phyloP scores from a whole-genome alignment of 257 asterid genomes.

The Lithospermum erythrorhizon region DNA sequence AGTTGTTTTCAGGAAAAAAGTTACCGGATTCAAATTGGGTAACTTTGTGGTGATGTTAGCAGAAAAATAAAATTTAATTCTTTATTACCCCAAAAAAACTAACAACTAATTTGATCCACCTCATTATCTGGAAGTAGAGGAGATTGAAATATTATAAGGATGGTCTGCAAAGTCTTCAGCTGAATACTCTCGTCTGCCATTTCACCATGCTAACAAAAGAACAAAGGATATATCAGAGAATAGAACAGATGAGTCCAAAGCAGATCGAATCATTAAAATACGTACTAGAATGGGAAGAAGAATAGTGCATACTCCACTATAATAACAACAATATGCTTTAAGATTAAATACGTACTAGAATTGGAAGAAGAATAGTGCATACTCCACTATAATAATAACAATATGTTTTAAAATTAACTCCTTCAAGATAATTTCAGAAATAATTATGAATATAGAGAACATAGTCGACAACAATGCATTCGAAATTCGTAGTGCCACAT shows the following conservation, averaged over 20 bases:
- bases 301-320: not conserved
- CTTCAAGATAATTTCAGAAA: no score
- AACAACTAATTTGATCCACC: conserved; percentile 28
- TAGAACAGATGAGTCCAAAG: not conserved
- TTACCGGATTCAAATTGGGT: not conserved
- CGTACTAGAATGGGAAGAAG: not conserved
- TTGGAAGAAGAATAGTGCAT: not conserved
- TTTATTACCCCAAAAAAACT: not conserved
- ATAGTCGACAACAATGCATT: not conserved
- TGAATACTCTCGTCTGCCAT: conserved; percentile 92
- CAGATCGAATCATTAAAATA: not conserved
- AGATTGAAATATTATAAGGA: conserved; percentile 83
- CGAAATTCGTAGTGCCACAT: not conserved
- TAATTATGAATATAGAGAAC: not conserved
- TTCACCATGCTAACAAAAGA: conserved; percentile 71
- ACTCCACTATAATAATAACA: not conserved
- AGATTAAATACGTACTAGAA: not conserved
- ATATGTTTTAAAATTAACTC: no score
- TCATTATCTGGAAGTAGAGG: conserved; percentile 83
- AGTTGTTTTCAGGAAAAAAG: not conserved
- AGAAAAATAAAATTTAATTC: no score
- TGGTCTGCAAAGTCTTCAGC: conserved; percentile 88
- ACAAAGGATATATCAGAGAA: conserved; percentile 7
- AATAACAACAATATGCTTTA: no score
- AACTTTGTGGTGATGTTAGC: not conserved